These are phyloP conservation scores for Chytriomyces sp. DNA, from an alignment of 192 early-diverging fungal genomes.

Conservation along the genomic window DNA sequence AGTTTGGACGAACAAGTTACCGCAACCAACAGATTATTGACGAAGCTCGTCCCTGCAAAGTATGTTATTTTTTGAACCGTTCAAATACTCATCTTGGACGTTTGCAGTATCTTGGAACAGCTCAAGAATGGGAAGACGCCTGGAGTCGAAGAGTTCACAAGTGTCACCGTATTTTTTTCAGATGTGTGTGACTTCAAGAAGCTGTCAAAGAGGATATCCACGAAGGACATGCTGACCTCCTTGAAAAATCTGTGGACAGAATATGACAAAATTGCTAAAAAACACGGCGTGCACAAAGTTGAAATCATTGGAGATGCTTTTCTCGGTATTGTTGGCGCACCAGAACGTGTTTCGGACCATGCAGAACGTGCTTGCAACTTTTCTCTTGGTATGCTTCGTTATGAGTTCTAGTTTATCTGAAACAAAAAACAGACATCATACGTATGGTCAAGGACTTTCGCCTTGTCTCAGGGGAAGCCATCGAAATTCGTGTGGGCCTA, in stretches of 20 bases:
- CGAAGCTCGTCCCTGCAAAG: conserved; percentile 38
- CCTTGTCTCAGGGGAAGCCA: conserved; percentile 38
- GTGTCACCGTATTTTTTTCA: conserved; percentile 47
- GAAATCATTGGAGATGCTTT: conserved; percentile 52
- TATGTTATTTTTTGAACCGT: no score
- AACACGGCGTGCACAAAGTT: conserved; percentile 48
- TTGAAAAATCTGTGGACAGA: conserved; percentile 47
- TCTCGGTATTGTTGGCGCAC: conserved; percentile 31
- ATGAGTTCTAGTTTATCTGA: conserved; percentile 6
- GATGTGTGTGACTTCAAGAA: conserved; percentile 47
- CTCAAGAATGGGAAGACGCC: conserved; percentile 43
- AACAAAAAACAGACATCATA: conserved; percentile 34
- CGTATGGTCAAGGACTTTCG: conserved; percentile 42
- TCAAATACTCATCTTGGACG: background rate
- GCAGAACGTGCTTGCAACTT: conserved; percentile 37
- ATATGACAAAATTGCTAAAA: conserved; percentile 47
- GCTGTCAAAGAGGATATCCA: conserved; percentile 37
- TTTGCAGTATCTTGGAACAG: conserved; percentile 42
- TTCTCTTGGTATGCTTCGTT: conserved; percentile 18
- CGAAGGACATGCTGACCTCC: conserved; percentile 47
- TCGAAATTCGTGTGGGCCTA: conserved; percentile 49
- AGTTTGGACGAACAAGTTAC: conserved; percentile 38
- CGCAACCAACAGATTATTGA: conserved; percentile 33
- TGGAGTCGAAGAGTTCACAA: conserved; percentile 39
- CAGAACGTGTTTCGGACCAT: conserved; percentile 33